These are phyloP conservation scores for Macrophomina phaseolina DNA, from an alignment of 2,329 filamentous ascomycete species.

Conservation along the genomic window DNA sequence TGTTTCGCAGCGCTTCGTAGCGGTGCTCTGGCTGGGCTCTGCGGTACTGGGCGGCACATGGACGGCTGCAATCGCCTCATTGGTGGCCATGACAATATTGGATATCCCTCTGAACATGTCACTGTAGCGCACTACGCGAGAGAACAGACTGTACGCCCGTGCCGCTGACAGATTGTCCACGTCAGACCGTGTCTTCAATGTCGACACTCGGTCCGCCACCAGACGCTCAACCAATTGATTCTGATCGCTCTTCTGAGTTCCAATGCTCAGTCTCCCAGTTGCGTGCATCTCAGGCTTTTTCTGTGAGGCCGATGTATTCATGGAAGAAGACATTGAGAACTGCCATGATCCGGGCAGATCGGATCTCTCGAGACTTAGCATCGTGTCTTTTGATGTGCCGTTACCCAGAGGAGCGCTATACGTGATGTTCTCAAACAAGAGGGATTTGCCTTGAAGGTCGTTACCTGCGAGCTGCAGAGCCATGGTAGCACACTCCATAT, in stretches of 20 bases:
- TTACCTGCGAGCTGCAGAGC: slow-evolving; percentile 10
- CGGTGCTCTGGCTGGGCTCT: slow-evolving; percentile 30
- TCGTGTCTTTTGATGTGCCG: not conserved
- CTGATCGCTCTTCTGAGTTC: slow-evolving; percentile 20
- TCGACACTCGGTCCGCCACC: slow-evolving; percentile 24
- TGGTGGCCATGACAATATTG: slow-evolving; percentile 30
- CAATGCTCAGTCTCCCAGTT: slow-evolving; percentile 10
- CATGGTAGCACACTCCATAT: slow-evolving; percentile 34
- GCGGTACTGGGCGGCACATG: slow-evolving; percentile 18
- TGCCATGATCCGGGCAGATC: not conserved
- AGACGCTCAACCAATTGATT: slow-evolving; percentile 28
- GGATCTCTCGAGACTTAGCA: not conserved
- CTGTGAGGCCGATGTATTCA: not conserved
- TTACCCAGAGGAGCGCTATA: not conserved
- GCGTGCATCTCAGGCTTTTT: not conserved
- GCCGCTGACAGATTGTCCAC: slow-evolving; percentile 29
- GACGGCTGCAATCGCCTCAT: slow-evolving; percentile 13
- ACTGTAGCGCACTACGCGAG: slow-evolving; percentile 31
- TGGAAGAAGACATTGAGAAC: not conserved
- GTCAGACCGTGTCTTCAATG: slow-evolving; percentile 4
- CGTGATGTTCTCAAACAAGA: not conserved
- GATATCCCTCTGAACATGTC: slow-evolving; percentile 30
- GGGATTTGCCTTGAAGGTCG: not conserved
- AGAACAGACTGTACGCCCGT: slow-evolving; percentile 33
- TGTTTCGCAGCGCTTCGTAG: slow-evolving; percentile 29